A percentile compares a stretch with the other conserved stretches of the same genome.
Conservation (phyloP, 1,139 yeast species). For the Kodamaea ohmeri region DNA sequence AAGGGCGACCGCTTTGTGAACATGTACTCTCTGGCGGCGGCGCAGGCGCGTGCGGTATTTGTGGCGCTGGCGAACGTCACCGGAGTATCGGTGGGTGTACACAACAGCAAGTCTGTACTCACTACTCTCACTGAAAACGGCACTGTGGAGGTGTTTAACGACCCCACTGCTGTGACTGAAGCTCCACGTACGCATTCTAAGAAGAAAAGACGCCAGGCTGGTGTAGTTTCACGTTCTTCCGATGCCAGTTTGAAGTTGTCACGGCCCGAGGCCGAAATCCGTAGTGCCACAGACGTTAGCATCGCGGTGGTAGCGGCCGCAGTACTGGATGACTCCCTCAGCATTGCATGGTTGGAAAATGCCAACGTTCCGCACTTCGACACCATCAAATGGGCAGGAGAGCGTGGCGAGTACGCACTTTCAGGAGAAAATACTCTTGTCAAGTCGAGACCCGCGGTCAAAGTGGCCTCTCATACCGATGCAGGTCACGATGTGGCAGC, state of each 20-base stretch:
- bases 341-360: slow-evolving; percentile 70
- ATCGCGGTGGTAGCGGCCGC: slow-evolving; percentile 42
- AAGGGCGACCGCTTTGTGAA: slow-evolving; percentile 76
- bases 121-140: slow-evolving; percentile 70
- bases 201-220: slow-evolving; percentile 36
- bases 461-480: slow-evolving; percentile 33
- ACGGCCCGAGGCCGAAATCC: slow-evolving; percentile 43
- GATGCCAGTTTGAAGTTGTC: slow-evolving; percentile 40
- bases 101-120: slow-evolving; percentile 40
- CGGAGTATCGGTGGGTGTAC: slow-evolving; percentile 36
- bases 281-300: slow-evolving; percentile 32
- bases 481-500: slow-evolving; percentile 73
- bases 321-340: slow-evolving; percentile 39
- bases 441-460: slow-evolving; percentile 40
- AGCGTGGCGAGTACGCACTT: slow-evolving; percentile 25
- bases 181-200: slow-evolving; percentile 24
- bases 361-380: slow-evolving; percentile 67
- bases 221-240: slow-evolving; percentile 48
- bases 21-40: slow-evolving; percentile 51
- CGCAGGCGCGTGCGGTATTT: slow-evolving; percentile 49
- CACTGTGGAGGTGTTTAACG: slow-evolving; percentile 58
- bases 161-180: slow-evolving; percentile 37
- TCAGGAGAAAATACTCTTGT: slow-evolving; percentile 28
- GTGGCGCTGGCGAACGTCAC: slow-evolving; percentile 64
- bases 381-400: slow-evolving; percentile 51